Conservation (phyloP, 164 flowering plant genomes). For the Annona squamosa region DNA sequence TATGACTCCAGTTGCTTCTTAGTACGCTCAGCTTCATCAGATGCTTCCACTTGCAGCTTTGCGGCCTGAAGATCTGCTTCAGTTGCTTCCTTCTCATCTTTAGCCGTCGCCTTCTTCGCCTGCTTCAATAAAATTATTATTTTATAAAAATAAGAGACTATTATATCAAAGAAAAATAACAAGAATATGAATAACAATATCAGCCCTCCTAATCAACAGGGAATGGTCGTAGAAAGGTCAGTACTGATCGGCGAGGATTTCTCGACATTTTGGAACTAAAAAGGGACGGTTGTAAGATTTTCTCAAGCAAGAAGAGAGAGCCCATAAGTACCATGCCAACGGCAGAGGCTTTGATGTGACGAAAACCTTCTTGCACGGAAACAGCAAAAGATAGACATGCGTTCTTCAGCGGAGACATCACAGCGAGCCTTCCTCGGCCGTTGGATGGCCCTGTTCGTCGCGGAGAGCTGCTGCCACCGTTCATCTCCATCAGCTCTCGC, state of each 20-base stretch:
- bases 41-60: constrained; percentile 66
- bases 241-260: background rate
- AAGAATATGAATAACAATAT: too few species aligned
- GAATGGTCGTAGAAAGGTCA: background rate
- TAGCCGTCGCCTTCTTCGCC: constrained; percentile 44
- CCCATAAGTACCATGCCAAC: constrained; percentile 4
- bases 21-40: constrained; percentile 46
- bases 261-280: too few species aligned
- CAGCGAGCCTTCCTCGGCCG: background rate
- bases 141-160: background rate
- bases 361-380: constrained; percentile 5
- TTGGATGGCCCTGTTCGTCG: background rate
- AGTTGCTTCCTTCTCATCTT: constrained; percentile 48
- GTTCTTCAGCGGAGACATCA: constrained; percentile 5
- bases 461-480: background rate
- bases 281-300: too few species aligned
- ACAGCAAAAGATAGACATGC: background rate
- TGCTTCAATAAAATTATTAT: constrained; percentile 2
- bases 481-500: background rate
- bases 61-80: constrained; percentile 41
- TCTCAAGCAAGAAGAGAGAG: background rate
- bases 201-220: too few species aligned
- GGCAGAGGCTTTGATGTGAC: constrained; percentile 4
- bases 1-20: constrained; percentile 16
- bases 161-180: background rate